These are phyloP conservation scores for Boletus rufocinnamomeus DNA, from an alignment of 768 basidiomycete genomes.

Conservation along the genomic window DNA sequence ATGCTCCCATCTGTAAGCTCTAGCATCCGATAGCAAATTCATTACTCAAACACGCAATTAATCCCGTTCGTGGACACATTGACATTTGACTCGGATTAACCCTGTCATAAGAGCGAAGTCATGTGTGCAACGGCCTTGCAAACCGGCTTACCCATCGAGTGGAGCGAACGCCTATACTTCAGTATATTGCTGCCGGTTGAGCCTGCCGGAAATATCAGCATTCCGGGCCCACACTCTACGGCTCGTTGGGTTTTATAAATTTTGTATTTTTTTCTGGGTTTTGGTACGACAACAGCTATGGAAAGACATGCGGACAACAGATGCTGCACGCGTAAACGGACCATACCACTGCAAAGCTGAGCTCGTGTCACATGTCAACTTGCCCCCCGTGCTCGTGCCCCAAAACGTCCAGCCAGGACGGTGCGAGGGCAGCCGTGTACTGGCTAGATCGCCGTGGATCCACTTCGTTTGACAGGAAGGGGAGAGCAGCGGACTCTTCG, in stretches of 20 bases:
- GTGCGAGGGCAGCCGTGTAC: not conserved
- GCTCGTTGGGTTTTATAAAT: not conserved
- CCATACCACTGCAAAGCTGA: constrained; percentile 9
- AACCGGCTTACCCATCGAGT: too few species aligned
- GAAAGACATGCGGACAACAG: constrained; percentile 7
- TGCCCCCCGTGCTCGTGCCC: not conserved
- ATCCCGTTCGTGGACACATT: too few species aligned
- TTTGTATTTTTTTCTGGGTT: constrained; percentile 13
- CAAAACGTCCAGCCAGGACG: not conserved
- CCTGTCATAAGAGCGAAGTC: too few species aligned
- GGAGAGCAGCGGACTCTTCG: too few species aligned
- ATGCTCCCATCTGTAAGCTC: too few species aligned
- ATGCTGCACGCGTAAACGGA: constrained; percentile 10
- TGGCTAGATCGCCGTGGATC: not conserved
- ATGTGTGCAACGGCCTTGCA: too few species aligned
- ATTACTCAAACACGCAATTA: too few species aligned
- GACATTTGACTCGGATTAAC: too few species aligned
- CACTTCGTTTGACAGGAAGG: not conserved
- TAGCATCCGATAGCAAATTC: too few species aligned
- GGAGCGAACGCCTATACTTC: too few species aligned
- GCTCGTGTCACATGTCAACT: constrained; percentile 10
- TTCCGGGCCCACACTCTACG: not conserved
- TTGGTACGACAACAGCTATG: constrained; percentile 11
- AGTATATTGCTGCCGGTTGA: not conserved
- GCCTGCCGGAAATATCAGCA: not conserved